These are phyloP conservation scores for Trapa bicornis DNA, from an alignment of 345 rosid genomes.

Conservation along the genomic window DNA sequence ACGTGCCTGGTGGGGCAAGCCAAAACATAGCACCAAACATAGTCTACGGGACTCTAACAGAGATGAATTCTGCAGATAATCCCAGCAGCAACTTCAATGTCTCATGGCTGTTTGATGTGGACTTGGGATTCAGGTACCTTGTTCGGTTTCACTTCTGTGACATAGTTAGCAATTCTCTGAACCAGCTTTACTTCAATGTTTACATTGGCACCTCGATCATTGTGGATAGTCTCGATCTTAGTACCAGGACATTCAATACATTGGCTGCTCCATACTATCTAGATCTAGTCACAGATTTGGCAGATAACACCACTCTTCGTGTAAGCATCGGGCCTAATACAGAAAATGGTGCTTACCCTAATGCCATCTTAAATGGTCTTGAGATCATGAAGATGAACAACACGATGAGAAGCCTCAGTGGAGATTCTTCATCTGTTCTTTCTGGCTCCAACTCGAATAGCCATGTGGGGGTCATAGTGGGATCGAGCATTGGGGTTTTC, in stretches of 20 bases:
- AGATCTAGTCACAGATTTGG: conserved; percentile 39
- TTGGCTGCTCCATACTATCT: conserved; percentile 39
- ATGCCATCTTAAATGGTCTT: conserved; percentile 60
- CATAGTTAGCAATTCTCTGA: conserved; percentile 34
- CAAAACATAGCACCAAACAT: conserved; percentile 40
- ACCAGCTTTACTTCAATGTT: conserved; percentile 62
- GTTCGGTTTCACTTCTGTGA: conserved; percentile 86
- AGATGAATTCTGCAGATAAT: conserved; percentile 45
- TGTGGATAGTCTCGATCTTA: conserved; percentile 39
- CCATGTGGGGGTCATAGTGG: conserved; percentile 32
- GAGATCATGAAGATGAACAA: conserved; percentile 74
- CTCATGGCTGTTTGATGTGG: conserved; percentile 66
- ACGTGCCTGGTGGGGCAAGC: conserved; percentile 37
- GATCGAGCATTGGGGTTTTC: conserved; percentile 26
- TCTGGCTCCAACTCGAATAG: conserved; percentile 27
- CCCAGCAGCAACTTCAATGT: conserved; percentile 63
- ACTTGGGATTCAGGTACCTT: conserved; percentile 54
- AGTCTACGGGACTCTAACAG: conserved; percentile 60
- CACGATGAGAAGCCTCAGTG: conserved; percentile 37
- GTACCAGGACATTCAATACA: conserved; percentile 9
- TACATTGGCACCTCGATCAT: conserved; percentile 41
- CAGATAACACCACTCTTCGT: conserved; percentile 25
- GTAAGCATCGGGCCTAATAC: conserved; percentile 45
- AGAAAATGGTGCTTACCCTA: conserved; percentile 23
- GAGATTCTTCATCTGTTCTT: conserved; percentile 2